Evolutionary conservation across 2,329 filamentous ascomycete species (phyloP), one percentile per base, ranked within the genome.

Genomic region (Hypoxylon sp.): DNA sequence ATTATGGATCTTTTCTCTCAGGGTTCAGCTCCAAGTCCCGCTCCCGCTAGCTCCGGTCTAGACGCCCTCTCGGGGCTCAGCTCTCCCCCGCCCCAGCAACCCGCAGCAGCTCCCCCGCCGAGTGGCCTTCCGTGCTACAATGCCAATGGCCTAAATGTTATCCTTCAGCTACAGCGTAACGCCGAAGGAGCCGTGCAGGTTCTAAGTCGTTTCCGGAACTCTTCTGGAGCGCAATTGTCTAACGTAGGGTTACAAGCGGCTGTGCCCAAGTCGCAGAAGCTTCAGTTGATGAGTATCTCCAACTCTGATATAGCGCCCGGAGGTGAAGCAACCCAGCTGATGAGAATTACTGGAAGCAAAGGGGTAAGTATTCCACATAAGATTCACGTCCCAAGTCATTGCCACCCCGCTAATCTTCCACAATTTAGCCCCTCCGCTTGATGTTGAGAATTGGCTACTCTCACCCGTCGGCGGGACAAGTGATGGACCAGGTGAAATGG

Each of bases 401-500:
- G 3, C 24, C 27, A 15, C 7, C 11, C 2, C 4, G 55, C 57
- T 65, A 35, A 71, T 58, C 29, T 46, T 2, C 1, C 11, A 17
- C 35, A 2, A 37, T 63, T 15, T 75, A 98, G 96, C 86, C 92
- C 72, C 87, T 99, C 70, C 89, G 95, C 69, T 84, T 99, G 74
- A 90, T 96, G 77, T 84, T 99, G 76, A 94, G 94, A 81, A 88
- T 99, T 76, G 90, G 88, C 63, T 98, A 94, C 79, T 84, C 88
- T 35, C 92, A 92, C 79, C 89, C 91, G 63, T 87, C 88, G 64
- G 88, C 85, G 24, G 89, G 89, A 57, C 87, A 91, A 69, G 86
- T 97, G 17, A 91, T 92, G 78, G 96, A 99, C 77, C 94, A 98
- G 82, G 94, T 98, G 65, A 97, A 98, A 83, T 99, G 96, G 96